Evolutionary conservation across 2,329 filamentous ascomycete species (phyloP).

Genomic region (Uncinocarpus reesii): DNA sequence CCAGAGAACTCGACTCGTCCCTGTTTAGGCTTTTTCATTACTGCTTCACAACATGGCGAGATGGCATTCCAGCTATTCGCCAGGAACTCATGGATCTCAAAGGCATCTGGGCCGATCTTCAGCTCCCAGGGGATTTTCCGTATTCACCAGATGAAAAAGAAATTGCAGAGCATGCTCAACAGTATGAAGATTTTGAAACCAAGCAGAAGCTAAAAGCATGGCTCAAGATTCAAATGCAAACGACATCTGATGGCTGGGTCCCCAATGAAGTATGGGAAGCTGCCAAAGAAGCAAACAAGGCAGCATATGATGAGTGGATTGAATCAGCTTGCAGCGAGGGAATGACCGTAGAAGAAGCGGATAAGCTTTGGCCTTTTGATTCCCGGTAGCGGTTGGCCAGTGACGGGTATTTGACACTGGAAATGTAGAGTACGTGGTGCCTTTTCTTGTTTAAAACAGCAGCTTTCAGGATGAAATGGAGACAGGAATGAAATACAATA

Average conservation of each 20-base stretch:
- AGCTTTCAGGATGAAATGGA: too few relatives aligned
- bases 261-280: constrained; percentile 25
- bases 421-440: too few relatives aligned
- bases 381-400: too few relatives aligned
- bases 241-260: constrained; percentile 27
- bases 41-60: constrained; percentile 24
- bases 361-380: constrained; percentile 17
- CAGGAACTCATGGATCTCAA: constrained; percentile 27
- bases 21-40: constrained; percentile 28
- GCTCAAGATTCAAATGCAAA: constrained; percentile 22
- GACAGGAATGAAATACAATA: too few relatives aligned
- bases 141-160: constrained; percentile 22
- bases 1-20: constrained; percentile 22
- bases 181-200: constrained; percentile 27
- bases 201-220: constrained; percentile 24
- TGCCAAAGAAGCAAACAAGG: constrained; percentile 22
- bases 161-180: constrained; percentile 19
- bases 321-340: constrained; percentile 11
- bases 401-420: too few relatives aligned
- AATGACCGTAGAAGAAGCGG: constrained; percentile 14
- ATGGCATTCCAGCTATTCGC: constrained; percentile 22
- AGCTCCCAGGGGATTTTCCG: constrained; percentile 21
- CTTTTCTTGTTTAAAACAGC: too few relatives aligned
- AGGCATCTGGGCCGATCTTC: constrained; percentile 21
- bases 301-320: constrained; percentile 26